These are phyloP conservation scores for Ensete ventricosum DNA, from an alignment of 176 grass and related monocot species.

Conservation along the genomic window DNA sequence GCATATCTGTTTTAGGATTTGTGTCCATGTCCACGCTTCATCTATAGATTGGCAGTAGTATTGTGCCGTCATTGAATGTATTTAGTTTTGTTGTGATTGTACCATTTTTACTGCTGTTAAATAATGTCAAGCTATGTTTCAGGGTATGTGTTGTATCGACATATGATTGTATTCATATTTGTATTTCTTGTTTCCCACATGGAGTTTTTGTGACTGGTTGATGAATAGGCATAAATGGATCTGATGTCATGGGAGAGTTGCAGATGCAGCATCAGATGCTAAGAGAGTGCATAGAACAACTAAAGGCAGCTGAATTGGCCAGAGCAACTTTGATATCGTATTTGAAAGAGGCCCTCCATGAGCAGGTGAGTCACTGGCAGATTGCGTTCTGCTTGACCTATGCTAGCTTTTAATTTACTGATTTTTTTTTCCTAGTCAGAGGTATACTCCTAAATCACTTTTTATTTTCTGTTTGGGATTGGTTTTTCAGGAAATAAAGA, in stretches of 20 bases:
- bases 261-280: constrained; percentile 48
- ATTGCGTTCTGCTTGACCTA: neutral
- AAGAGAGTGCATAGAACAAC: constrained; percentile 52
- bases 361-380: constrained; percentile 52
- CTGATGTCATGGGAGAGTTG: constrained; percentile 38
- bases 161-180: neutral
- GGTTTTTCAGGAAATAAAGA: constrained; percentile 61
- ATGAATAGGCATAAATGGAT: constrained; percentile 38
- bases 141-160: neutral
- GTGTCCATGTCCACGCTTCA: too few species aligned
- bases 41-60: too few species aligned
- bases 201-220: neutral
- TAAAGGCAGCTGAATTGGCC: constrained; percentile 54
- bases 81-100: too few species aligned
- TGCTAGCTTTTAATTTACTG: neutral
- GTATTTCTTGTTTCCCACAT: constrained; percentile 12
- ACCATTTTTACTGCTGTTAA: neutral
- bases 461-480: constrained; percentile 15
- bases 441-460: constrained; percentile 1
- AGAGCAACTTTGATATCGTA: constrained; percentile 43
- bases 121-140: neutral
- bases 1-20: too few species aligned
- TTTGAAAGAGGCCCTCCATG: constrained; percentile 64
- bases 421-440: neutral
- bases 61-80: too few species aligned